phyloP scores from a whole-genome alignment of 2,329 filamentous ascomycete genomes.

The Pseudopithomyces chartarum region DNA sequence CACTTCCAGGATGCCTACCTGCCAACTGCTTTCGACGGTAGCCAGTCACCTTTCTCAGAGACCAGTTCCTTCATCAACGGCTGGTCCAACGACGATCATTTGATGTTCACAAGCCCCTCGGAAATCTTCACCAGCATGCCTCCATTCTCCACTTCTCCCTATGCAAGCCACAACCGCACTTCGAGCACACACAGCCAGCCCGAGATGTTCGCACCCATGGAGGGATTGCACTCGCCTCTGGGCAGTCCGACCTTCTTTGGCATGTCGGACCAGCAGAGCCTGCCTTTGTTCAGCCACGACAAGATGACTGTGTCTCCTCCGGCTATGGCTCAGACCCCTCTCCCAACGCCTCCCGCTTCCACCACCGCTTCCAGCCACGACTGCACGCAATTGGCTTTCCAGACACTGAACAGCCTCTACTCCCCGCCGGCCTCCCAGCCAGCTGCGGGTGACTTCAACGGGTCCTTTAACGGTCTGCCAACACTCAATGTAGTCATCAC shows the following conservation, averaged over 20 bases:
- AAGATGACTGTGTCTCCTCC: slow-evolving; percentile 31
- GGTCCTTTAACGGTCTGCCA: slow-evolving; percentile 29
- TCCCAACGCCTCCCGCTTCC: slow-evolving; percentile 33
- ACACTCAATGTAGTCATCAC: slow-evolving; percentile 38
- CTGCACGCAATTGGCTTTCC: slow-evolving; percentile 44
- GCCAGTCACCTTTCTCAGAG: slow-evolving; percentile 43
- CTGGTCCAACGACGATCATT: slow-evolving; percentile 40
- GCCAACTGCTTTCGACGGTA: slow-evolving; percentile 32
- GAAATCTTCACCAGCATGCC: slow-evolving; percentile 35
- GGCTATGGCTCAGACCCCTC: slow-evolving; percentile 31
- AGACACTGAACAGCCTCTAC: slow-evolving; percentile 41
- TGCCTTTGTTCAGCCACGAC: slow-evolving; percentile 28
- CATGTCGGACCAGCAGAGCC: slow-evolving; percentile 28
- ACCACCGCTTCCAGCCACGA: slow-evolving; percentile 34
- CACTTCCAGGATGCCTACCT: slow-evolving; percentile 42
- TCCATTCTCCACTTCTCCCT: slow-evolving; percentile 28
- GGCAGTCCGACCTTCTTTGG: slow-evolving; percentile 30
- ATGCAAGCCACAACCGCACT: slow-evolving; percentile 30
- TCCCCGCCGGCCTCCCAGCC: slow-evolving; percentile 34
- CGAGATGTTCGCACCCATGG: slow-evolving; percentile 35
- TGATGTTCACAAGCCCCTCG: slow-evolving; percentile 33
- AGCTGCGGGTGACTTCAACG: slow-evolving; percentile 30
- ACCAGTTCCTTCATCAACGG: slow-evolving; percentile 29
- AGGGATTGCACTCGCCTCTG: slow-evolving; percentile 28
- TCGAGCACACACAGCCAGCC: slow-evolving; percentile 39